Conservation (phyloP, 2,329 filamentous ascomycete genomes). For the Aschersonia sp. region DNA sequence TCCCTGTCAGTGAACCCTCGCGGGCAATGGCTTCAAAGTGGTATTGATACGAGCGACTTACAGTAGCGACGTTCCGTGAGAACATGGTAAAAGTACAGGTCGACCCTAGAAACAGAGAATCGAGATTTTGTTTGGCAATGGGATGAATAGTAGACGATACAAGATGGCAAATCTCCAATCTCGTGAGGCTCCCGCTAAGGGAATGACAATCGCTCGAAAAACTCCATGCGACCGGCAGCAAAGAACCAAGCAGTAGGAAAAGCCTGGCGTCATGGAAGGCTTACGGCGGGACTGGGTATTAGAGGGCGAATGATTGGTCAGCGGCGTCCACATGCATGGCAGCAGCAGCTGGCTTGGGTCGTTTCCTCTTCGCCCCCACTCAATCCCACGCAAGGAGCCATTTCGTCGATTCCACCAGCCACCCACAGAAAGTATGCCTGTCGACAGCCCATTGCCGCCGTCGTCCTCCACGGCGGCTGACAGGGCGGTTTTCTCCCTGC, state of each 20-base stretch:
- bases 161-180: no score
- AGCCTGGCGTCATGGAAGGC: no score
- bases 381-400: background rate
- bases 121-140: background rate
- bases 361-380: no score
- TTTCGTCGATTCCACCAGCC: background rate
- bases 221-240: no score
- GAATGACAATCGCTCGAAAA: no score
- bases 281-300: no score
- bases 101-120: background rate
- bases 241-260: no score
- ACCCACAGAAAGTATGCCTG: background rate
- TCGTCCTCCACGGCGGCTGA: conserved; percentile 4
- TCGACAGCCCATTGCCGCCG: background rate
- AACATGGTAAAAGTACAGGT: conserved; percentile 8
- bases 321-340: no score
- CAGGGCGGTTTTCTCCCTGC: conserved; percentile 7
- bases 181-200: no score
- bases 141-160: background rate
- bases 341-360: no score
- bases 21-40: background rate
- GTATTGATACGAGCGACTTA: conserved; percentile 2
- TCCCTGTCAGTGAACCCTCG: background rate
- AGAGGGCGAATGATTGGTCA: no score
- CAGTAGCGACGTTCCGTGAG: conserved; percentile 10